Evolutionary conservation across 202 grass and related monocot species (phyloP).

Genomic region (Schoenoplectus tabernaemontani): DNA sequence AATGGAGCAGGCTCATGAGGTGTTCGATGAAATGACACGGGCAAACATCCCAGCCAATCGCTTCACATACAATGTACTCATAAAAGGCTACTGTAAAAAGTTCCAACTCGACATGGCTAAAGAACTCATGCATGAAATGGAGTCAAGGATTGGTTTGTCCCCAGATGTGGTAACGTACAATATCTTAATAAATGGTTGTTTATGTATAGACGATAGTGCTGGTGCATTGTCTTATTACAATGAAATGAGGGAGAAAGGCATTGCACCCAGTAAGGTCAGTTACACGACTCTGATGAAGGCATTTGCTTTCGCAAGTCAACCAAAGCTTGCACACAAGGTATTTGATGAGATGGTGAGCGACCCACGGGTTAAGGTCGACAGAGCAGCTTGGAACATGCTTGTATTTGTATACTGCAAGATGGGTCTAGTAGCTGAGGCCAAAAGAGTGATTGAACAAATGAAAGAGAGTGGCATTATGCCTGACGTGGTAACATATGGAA

Average conservation of each 20-base stretch:
- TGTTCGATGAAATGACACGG: slow-evolving; percentile 49
- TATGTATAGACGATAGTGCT: slow-evolving; percentile 51
- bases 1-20: slow-evolving; percentile 25
- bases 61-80: slow-evolving; percentile 62
- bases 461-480: slow-evolving; percentile 42
- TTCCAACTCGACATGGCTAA: slow-evolving; percentile 47
- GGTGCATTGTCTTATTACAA: slow-evolving; percentile 64
- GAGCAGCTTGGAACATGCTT: slow-evolving; percentile 86
- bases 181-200: slow-evolving; percentile 84
- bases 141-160: slow-evolving; percentile 20
- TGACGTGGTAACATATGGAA: slow-evolving; percentile 64
- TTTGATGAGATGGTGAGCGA: slow-evolving; percentile 81
- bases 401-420: slow-evolving; percentile 57
- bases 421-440: slow-evolving; percentile 47
- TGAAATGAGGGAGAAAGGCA: slow-evolving; percentile 61
- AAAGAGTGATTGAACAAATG: slow-evolving; percentile 64
- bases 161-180: slow-evolving; percentile 82
- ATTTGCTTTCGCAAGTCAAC: slow-evolving; percentile 61
- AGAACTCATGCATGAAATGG: slow-evolving; percentile 43
- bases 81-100: slow-evolving; percentile 71
- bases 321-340: slow-evolving; percentile 66
- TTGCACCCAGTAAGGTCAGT: slow-evolving; percentile 66
- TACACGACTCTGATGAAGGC: slow-evolving; percentile 97
- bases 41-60: slow-evolving; percentile 31
- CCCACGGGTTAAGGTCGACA: slow-evolving; percentile 49